Percentiles rank a stretch among this genome's conserved stretches.
Evolutionary conservation across 306 rosid species (phyloP).

Genomic region (Vicia villosa): DNA sequence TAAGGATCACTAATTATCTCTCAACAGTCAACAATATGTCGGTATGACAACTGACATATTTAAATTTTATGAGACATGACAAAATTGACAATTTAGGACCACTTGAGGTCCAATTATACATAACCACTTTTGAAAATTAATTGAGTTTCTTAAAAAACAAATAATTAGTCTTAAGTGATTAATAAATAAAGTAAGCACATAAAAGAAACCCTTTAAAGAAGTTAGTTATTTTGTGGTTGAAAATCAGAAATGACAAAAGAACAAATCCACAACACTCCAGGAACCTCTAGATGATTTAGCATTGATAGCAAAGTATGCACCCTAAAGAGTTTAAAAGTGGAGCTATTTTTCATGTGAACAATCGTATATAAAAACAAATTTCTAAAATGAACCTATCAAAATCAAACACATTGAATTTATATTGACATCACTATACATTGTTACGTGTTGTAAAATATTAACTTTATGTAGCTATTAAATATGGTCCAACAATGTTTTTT

Average conservation of each 20-base stretch:
- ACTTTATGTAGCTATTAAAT: conserved; percentile 20
- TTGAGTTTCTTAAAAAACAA: too few relatives aligned
- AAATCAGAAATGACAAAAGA: not conserved
- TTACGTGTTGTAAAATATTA: conserved; percentile 27
- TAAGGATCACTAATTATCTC: not conserved
- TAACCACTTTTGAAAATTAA: conserved; percentile 12
- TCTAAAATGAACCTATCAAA: conserved; percentile 32
- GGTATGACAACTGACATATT: not conserved
- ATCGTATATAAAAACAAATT: conserved; percentile 24
- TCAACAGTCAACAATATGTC: not conserved
- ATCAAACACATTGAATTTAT: conserved; percentile 20
- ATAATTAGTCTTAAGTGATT: too few relatives aligned
- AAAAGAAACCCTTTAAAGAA: conserved; percentile 8
- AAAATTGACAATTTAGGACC: conserved; percentile 2
- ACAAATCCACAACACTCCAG: conserved; percentile 15
- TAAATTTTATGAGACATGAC: not conserved
- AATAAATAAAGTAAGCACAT: not conserved
- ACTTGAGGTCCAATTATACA: not conserved
- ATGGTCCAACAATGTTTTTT: conserved; percentile 40
- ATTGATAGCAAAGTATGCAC: conserved; percentile 27
- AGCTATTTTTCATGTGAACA: conserved; percentile 24
- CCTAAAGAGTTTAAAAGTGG: conserved; percentile 22
- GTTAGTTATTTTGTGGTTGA: too few relatives aligned
- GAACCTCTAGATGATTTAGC: conserved; percentile 22
- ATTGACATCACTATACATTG: conserved; percentile 37